Evolutionary conservation across 306 rosid species (phyloP), one percentile per base, ranked within the genome.

Genomic region (Vicia villosa): DNA sequence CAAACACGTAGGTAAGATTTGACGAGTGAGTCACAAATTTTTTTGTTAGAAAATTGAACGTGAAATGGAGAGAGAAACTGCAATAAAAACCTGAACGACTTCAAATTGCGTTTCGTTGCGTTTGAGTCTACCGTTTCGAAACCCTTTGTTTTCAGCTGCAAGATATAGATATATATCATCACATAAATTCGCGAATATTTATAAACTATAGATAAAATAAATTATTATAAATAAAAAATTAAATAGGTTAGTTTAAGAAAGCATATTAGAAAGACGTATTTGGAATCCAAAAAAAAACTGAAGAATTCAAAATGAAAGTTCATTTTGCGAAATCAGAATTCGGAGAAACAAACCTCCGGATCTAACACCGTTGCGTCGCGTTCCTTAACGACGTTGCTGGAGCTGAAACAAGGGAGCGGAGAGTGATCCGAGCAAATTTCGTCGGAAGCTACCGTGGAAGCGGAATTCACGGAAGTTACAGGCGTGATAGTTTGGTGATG

Each of bases 61-160:
- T 47, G 38, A 1, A n/a, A 3, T 10, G 13, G 14, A 51, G 5
- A 51, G 57, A 78, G 65, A 60, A 47, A 17, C 12, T 11, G 8
- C 9, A 54, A 30, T 8, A 67, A 38, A 55, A 59, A 89, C 96
- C 93, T 92, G 83, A 75, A 70, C 16, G 81, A 65, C 50, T 73
- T 77, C 78, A 79, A 32, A 72, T 49, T 64, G 42, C 21, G 60
- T 42, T 52, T 60, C 47, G 81, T 70, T 59, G 92, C 80, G 41
- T 68, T 67, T 66, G 90, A 84, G 42, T 68, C 72, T 66, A 66
- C 84, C 41, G 84, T 83, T 84, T 85, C 84, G 51, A 73, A 86
- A 79, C 85, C 76, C 85, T 83, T 87, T 78, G 70, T 77, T 87
- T 84, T 85, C 80, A 70, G 65, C 95, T 84, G 86, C 74, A 63